Percentiles rank a stretch among this genome's conserved stretches.
These are phyloP conservation scores for Phytophthora idaei DNA, from an alignment of 352 stramenopile genomes.

Conservation along the genomic window DNA sequence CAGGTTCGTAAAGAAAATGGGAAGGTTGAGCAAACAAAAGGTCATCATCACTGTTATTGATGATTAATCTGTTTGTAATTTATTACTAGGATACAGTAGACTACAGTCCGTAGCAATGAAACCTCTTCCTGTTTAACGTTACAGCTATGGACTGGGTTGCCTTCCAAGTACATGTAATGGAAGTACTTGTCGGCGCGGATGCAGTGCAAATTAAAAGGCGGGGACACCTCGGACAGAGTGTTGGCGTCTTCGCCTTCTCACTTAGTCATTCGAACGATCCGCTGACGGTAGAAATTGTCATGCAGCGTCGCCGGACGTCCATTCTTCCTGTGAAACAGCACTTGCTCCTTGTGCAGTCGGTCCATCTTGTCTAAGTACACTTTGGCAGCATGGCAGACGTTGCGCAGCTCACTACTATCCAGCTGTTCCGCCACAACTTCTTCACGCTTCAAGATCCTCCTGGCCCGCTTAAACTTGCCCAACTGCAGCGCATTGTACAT, in stretches of 20 bases:
- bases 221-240: neutral
- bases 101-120: neutral
- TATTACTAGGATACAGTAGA: neutral
- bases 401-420: constrained; percentile 58
- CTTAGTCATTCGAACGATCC: constrained; percentile 66
- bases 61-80: neutral
- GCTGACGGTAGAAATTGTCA: constrained; percentile 86
- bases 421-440: constrained; percentile 49
- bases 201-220: neutral
- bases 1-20: neutral
- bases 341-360: constrained; percentile 59
- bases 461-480: constrained; percentile 65
- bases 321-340: constrained; percentile 38
- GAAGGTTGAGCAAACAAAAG: no score
- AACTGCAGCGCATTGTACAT: constrained; percentile 81
- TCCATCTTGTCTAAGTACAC: constrained; percentile 78
- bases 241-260: constrained; percentile 26
- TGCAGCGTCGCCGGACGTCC: constrained; percentile 37
- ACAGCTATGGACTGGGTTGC: neutral
- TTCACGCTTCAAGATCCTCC: constrained; percentile 58
- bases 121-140: neutral
- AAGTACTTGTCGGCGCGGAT: neutral
- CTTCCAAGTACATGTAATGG: no score
- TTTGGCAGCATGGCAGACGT: constrained; percentile 62
- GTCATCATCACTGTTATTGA: no score